A percentile compares a stretch with the other conserved stretches of the same genome.
Evolutionary conservation across 805 yeast species (phyloP).

Genomic region (Hanseniaspora pseudoguilliermondii): DNA sequence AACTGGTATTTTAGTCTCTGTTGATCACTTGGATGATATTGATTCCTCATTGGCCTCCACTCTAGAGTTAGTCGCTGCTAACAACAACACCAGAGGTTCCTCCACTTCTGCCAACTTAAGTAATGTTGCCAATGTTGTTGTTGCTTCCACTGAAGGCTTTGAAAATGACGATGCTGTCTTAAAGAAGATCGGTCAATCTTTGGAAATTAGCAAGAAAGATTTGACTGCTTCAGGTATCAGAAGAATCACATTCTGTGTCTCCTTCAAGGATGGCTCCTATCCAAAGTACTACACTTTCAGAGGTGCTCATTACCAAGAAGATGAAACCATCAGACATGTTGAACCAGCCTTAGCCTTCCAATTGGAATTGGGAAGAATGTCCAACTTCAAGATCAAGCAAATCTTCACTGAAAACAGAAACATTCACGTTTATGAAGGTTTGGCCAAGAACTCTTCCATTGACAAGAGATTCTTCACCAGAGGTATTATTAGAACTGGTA

Average conservation of each 20-base stretch:
- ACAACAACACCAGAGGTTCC: slow-evolving; percentile 34
- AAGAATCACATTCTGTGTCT: slow-evolving; percentile 85
- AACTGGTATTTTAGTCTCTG: slow-evolving; percentile 74
- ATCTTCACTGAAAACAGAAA: slow-evolving; percentile 93
- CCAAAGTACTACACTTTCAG: slow-evolving; percentile 94
- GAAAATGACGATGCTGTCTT: slow-evolving; percentile 57
- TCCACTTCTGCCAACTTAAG: slow-evolving; percentile 41
- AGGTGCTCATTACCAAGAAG: slow-evolving; percentile 75
- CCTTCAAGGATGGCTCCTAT: slow-evolving; percentile 69
- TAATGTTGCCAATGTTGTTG: slow-evolving; percentile 73
- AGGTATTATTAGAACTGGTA: slow-evolving; percentile 93
- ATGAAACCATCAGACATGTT: slow-evolving; percentile 88
- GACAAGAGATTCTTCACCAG: slow-evolving; percentile 95
- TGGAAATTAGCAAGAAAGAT: slow-evolving; percentile 58
- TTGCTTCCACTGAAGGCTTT: slow-evolving; percentile 63
- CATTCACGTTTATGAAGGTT: slow-evolving; percentile 93
- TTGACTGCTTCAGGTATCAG: slow-evolving; percentile 63
- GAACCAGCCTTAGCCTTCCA: slow-evolving; percentile 98
- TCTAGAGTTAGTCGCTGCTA: slow-evolving; percentile 50
- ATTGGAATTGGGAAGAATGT: slow-evolving; percentile 83
- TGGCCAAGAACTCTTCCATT: slow-evolving; percentile 82
- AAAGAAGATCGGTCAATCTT: slow-evolving; percentile 46
- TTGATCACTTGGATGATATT: slow-evolving; percentile 73
- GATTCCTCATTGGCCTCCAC: slow-evolving; percentile 73
- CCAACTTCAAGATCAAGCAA: slow-evolving; percentile 89